These are phyloP conservation scores for Ceratocystis lukuohia DNA, from an alignment of 2,329 filamentous ascomycete species.

Conservation along the genomic window DNA sequence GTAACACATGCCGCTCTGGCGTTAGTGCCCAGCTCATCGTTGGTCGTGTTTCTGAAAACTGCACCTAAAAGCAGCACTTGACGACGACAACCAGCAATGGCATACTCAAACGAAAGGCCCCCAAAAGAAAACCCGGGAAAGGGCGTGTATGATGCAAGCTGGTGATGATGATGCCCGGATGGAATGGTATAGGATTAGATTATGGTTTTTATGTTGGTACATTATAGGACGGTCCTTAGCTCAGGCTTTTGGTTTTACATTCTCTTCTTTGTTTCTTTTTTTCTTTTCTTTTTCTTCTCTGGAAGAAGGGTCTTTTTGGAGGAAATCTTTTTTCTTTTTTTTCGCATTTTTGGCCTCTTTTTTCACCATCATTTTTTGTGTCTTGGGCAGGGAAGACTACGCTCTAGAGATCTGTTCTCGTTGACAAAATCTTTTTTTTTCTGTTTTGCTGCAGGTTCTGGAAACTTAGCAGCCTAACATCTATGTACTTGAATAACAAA, in stretches of 20 bases:
- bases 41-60: slow-evolving; percentile 5
- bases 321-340: background rate
- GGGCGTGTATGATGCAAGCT: background rate
- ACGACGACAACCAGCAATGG: background rate
- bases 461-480: background rate
- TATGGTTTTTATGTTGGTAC: slow-evolving; percentile 7
- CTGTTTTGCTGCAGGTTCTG: slow-evolving; percentile 12
- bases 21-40: slow-evolving; percentile 17
- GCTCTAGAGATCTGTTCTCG: background rate
- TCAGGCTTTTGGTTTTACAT: slow-evolving; percentile 1
- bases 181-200: slow-evolving; percentile 2
- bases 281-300: slow-evolving; percentile 7
- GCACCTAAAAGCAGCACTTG: background rate
- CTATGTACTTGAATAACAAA: background rate
- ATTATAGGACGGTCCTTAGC: slow-evolving; percentile 8
- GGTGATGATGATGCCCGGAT: background rate
- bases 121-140: background rate
- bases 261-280: slow-evolving; percentile 15
- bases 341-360: background rate
- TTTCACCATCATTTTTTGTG: background rate
- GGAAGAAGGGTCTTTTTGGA: slow-evolving; percentile 9
- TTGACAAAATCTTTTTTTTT: background rate
- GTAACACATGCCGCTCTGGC: slow-evolving; percentile 36
- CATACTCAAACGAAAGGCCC: background rate
- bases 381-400: background rate